These are phyloP conservation scores for Fraxinus americana DNA, from an alignment of 257 asterid species.

Conservation along the genomic window DNA sequence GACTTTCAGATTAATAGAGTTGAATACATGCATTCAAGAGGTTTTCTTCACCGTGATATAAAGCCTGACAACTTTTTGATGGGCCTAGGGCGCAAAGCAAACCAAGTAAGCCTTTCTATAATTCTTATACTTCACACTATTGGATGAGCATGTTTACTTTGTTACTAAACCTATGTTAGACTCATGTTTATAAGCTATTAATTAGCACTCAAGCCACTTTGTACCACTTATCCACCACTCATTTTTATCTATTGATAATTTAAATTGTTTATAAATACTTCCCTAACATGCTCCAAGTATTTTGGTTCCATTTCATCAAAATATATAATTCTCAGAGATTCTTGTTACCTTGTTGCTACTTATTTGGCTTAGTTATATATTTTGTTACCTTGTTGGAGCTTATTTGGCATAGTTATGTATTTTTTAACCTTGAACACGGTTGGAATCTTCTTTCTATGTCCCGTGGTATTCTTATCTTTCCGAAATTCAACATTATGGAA, in stretches of 20 bases:
- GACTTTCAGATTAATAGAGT: conserved; percentile 79
- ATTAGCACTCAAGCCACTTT: too few relatives aligned
- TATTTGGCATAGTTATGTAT: background rate
- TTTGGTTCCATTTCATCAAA: background rate
- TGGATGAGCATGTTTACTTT: background rate
- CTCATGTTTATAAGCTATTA: too few relatives aligned
- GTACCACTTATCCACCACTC: too few relatives aligned
- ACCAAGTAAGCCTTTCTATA: conserved; percentile 59
- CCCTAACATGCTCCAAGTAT: background rate
- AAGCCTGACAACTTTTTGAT: conserved; percentile 92
- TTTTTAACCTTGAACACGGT: background rate
- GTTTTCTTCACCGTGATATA: conserved; percentile 96
- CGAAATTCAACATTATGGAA: background rate
- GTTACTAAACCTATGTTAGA: background rate
- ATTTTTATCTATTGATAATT: too few relatives aligned
- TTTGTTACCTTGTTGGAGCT: background rate
- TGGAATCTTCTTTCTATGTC: background rate
- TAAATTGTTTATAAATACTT: too few relatives aligned
- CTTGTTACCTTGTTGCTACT: conserved; percentile 9
- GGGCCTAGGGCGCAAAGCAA: conserved; percentile 98
- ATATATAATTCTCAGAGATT: background rate
- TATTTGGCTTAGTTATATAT: conserved; percentile 14
- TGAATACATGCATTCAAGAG: conserved; percentile 93
- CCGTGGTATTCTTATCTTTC: background rate
- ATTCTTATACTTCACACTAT: conserved; percentile 4